phyloP scores from a whole-genome alignment of 192 early-diverging fungal species.

The Chytriomyces hyalinus region DNA sequence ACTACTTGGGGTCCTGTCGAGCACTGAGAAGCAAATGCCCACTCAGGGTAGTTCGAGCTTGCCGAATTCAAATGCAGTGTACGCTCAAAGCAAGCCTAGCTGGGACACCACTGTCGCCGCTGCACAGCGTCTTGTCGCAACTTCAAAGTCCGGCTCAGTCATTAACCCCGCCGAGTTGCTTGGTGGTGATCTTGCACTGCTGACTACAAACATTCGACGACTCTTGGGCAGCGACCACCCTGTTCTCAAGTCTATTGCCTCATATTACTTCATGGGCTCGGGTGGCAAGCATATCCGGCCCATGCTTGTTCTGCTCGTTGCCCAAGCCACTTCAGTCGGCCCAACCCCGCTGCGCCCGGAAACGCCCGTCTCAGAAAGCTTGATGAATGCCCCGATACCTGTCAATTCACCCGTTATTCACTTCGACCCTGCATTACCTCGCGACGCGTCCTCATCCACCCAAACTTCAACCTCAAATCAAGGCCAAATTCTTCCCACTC shows the following conservation, averaged over 20 bases:
- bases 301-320: slow-evolving; percentile 85
- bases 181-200: slow-evolving; percentile 79
- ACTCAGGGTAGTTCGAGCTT: too few relatives aligned
- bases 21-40: too few relatives aligned
- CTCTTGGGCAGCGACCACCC: slow-evolving; percentile 88
- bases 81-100: neutral
- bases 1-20: too few relatives aligned
- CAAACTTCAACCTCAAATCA: neutral
- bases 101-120: neutral
- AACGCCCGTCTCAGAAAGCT: neutral
- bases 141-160: slow-evolving; percentile 3
- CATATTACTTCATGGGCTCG: slow-evolving; percentile 86
- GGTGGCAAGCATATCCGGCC: slow-evolving; percentile 90
- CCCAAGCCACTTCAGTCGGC: slow-evolving; percentile 65
- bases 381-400: slow-evolving; percentile 29
- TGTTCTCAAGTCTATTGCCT: slow-evolving; percentile 83
- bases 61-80: neutral
- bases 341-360: neutral
- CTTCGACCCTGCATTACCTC: neutral
- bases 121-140: slow-evolving; percentile 7
- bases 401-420: neutral
- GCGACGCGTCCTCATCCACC: neutral
- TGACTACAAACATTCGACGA: slow-evolving; percentile 83
- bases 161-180: slow-evolving; percentile 80
- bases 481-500: slow-evolving; percentile 75